Percentiles rank a stretch among this genome's conserved stretches.
Evolutionary conservation across 176 grass and related monocot genomes (phyloP).

Genomic region (Phoenix dactylifera): DNA sequence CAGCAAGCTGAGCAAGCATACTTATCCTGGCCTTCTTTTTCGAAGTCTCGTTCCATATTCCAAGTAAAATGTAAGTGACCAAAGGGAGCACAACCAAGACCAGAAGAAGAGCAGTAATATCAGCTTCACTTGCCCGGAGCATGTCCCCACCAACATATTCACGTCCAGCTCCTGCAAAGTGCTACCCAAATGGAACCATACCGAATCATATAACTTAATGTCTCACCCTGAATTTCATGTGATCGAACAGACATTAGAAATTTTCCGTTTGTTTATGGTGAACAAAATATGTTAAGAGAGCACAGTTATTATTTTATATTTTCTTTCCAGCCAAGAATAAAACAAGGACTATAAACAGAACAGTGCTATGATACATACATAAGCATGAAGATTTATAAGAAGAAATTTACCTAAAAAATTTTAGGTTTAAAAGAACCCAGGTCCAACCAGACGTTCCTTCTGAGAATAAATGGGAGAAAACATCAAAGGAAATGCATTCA

Average conservation of each 20-base stretch:
- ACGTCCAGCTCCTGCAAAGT: constrained; percentile 46
- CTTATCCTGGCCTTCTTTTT: constrained; percentile 62
- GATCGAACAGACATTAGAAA: too few relatives aligned
- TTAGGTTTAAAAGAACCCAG: too few relatives aligned
- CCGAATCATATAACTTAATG: constrained; percentile 29
- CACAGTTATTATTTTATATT: too few relatives aligned
- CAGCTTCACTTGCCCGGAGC: constrained; percentile 92
- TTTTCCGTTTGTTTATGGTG: too few relatives aligned
- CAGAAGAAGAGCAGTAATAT: constrained; percentile 71
- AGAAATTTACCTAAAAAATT: too few relatives aligned
- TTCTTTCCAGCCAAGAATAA: too few relatives aligned
- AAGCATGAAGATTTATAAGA: too few relatives aligned
- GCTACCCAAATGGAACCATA: constrained; percentile 31
- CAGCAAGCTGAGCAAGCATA: constrained; percentile 64
- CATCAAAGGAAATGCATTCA: neutral
- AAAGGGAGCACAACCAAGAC: constrained; percentile 79
- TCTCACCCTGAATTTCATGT: constrained; percentile 23
- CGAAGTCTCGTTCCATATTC: constrained; percentile 69
- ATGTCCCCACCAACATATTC: constrained; percentile 80
- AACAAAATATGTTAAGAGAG: too few relatives aligned
- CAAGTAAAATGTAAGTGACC: constrained; percentile 81
- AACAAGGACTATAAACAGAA: too few relatives aligned
- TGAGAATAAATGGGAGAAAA: neutral
- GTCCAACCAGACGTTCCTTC: neutral
- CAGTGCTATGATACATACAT: too few relatives aligned